Evolutionary conservation across 805 yeast genomes (phyloP), one percentile per base, ranked within the genome.

Genomic region (Candida stauntonica): DNA sequence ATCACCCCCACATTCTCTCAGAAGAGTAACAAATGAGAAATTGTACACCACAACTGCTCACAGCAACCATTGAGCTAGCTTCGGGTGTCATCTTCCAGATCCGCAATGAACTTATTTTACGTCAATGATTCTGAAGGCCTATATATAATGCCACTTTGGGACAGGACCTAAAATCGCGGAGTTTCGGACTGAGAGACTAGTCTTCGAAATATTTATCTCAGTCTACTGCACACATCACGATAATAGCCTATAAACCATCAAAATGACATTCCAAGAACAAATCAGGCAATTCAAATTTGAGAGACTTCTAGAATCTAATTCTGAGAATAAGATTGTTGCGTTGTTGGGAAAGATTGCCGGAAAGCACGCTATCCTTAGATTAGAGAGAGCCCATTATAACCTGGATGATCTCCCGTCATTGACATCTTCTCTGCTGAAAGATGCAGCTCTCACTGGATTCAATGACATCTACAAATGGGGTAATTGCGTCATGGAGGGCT

Each of bases 391-490:
- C 0, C 82, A 77, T 39, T 87, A 84, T 58, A 55, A 60, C 18
- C 45, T 61, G 30, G 62, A 62, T 17, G 58, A 57, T 4, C 27
- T 37, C 11, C 13, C 35, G 15, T 4, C 31, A 2, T 5, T 42
- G 17, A 31, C 38, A 6, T 31, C 45, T 4, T 8, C 31, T 12
- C 54, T 54, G 2, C 48, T 63, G 17, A 46, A 59, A n/a, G 46
- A 47, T 8, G 29, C 63, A 17, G 44, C 48, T 16, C 54, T 60
- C 18, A 68, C 80, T 15, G 80, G 85, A n/a, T 58, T 64, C 13
- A 93, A 91, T 58, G 97, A 87, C 51, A 79, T 89, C 1, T 91
- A 91, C 55, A 72, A 72, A 45, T 91, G 98, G 97, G 86, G 86
- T 12, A 58, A 74, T 32, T 75, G 75, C 1, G 58, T 72, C 1